A percentile compares a stretch with the other conserved stretches of the same genome.
Evolutionary conservation across 805 yeast species (phyloP).

Genomic region (Myxozyma kluyveri): DNA sequence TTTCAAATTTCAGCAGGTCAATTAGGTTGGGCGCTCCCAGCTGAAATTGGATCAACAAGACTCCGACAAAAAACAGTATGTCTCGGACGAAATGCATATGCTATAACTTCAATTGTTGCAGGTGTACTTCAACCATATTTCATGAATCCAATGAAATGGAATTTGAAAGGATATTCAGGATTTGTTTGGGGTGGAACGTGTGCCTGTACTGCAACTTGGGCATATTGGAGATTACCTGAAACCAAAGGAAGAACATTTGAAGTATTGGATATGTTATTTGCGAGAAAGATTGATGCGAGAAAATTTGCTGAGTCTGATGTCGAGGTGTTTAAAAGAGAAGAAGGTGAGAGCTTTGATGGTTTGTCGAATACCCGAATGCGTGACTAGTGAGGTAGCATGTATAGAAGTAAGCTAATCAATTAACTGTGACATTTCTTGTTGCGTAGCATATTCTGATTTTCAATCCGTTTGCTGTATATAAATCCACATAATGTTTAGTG

Average conservation of each 20-base stretch:
- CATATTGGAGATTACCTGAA: slow-evolving; percentile 57
- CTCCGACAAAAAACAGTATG: slow-evolving; percentile 46
- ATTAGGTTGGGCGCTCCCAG: slow-evolving; percentile 42
- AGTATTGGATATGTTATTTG: slow-evolving; percentile 58
- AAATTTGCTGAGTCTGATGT: slow-evolving; percentile 32
- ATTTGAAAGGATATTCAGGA: slow-evolving; percentile 51
- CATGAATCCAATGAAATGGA: slow-evolving; percentile 48
- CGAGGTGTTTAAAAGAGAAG: slow-evolving; percentile 13
- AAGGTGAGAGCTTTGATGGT: no score
- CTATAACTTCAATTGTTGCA: slow-evolving; percentile 20
- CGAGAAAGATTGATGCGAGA: slow-evolving; percentile 35
- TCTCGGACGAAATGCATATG: slow-evolving; percentile 41
- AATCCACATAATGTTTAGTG: no score
- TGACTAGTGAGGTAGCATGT: no score
- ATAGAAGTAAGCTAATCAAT: no score
- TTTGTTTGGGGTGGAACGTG: slow-evolving; percentile 46
- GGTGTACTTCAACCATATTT: slow-evolving; percentile 45
- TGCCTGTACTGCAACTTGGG: slow-evolving; percentile 42
- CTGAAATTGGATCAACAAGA: slow-evolving; percentile 46
- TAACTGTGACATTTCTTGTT: no score
- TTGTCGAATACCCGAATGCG: no score
- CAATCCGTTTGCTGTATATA: no score
- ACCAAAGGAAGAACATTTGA: slow-evolving; percentile 57
- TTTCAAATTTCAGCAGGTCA: slow-evolving; percentile 50
- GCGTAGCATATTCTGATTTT: no score